Evolutionary conservation across 768 basidiomycete genomes (phyloP).

Genomic region (Serpula lacrymans): DNA sequence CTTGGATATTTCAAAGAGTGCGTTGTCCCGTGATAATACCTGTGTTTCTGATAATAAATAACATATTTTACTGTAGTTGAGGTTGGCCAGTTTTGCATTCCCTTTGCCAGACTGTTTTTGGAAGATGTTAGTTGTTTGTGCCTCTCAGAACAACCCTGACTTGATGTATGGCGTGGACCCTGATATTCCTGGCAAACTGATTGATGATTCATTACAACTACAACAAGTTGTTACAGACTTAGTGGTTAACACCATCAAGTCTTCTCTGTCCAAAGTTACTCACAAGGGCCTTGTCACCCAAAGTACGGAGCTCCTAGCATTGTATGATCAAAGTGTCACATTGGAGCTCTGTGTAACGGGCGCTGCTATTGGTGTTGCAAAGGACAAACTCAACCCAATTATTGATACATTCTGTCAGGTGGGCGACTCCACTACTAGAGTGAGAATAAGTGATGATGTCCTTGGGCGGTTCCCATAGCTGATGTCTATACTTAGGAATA

Average conservation of each 20-base stretch:
- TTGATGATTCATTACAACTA: conserved; percentile 92
- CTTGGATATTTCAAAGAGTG: conserved; percentile 99
- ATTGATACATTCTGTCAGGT: conserved; percentile 99
- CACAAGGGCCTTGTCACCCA: conserved; percentile 88
- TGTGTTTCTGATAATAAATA: conserved; percentile 9
- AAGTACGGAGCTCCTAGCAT: conserved; percentile 72
- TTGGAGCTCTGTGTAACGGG: conserved; percentile 97
- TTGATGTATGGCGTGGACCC: conserved; percentile 95
- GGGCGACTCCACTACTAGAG: conserved; percentile 95
- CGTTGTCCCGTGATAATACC: background rate
- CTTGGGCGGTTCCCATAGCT: conserved; percentile 3
- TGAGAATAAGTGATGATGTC: conserved; percentile 33
- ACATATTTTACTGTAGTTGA: conserved; percentile 60
- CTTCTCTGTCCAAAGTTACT: conserved; percentile 78
- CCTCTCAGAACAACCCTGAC: conserved; percentile 94
- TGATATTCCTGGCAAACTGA: conserved; percentile 93
- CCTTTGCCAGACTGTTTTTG: conserved; percentile 93
- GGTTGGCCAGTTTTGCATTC: conserved; percentile 97
- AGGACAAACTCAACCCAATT: conserved; percentile 96
- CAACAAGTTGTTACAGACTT: conserved; percentile 95
- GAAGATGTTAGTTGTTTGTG: conserved; percentile 95
- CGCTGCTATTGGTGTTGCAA: conserved; percentile 97
- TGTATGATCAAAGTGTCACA: conserved; percentile 81
- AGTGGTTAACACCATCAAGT: conserved; percentile 96
- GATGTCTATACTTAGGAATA: conserved; percentile 63